A percentile compares a stretch with the other conserved stretches of the same genome.
phyloP scores from a whole-genome alignment of 306 rosid species.

The Quercus cerris region DNA sequence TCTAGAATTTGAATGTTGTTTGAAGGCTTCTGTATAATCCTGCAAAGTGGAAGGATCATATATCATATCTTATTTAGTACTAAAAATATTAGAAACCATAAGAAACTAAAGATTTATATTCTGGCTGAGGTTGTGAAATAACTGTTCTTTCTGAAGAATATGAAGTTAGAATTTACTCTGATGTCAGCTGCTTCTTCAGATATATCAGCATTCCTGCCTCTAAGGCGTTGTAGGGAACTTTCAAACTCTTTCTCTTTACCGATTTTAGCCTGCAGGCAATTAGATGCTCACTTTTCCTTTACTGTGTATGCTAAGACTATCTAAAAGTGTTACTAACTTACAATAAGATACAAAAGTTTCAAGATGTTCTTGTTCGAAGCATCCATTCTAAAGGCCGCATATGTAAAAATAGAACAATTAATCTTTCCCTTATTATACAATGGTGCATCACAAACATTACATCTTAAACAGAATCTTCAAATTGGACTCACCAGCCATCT shows the following conservation, averaged over 20 bases:
- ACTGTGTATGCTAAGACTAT: background rate
- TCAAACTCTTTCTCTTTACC: conserved; percentile 52
- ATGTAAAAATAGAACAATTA: background rate
- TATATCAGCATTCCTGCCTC: conserved; percentile 57
- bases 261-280: conserved; percentile 56
- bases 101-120: background rate
- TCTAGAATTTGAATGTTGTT: conserved; percentile 9
- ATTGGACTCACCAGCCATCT: conserved; percentile 79
- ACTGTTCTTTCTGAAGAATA: background rate
- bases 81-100: background rate
- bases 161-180: conserved; percentile 33
- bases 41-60: background rate
- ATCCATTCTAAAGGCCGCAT: background rate
- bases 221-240: conserved; percentile 59
- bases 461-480: background rate
- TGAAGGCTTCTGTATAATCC: conserved; percentile 21
- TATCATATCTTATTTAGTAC: background rate
- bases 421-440: background rate
- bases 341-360: background rate
- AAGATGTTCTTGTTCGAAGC: background rate
- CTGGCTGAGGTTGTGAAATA: background rate
- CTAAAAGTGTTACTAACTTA: background rate
- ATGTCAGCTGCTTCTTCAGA: conserved; percentile 74
- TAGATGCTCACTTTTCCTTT: background rate
- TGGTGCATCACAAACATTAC: background rate